Percentiles rank a stretch among this genome's conserved stretches.
phyloP scores from a whole-genome alignment of 192 early-diverging fungal genomes.

The Podila verticillata region DNA sequence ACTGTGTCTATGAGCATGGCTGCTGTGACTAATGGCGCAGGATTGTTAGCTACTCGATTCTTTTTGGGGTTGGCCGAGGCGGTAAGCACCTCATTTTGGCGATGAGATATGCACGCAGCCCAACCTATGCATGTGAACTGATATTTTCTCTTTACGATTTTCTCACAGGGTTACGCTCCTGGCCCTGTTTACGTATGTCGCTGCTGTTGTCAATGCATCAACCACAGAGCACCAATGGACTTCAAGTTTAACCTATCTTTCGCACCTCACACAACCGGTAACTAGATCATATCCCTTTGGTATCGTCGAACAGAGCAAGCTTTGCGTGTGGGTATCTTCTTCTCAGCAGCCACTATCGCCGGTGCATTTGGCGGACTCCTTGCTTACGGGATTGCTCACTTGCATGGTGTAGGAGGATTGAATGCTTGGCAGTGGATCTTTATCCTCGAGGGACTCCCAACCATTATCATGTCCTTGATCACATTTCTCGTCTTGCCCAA shows the following conservation, averaged over 20 bases:
- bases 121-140: not conserved
- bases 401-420: slow-evolving; percentile 54
- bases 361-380: slow-evolving; percentile 66
- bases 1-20: slow-evolving; percentile 6
- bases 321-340: slow-evolving; percentile 58
- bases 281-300: slow-evolving; percentile 53
- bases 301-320: slow-evolving; percentile 60
- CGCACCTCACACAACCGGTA: not conserved
- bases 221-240: not conserved
- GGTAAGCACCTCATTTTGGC: slow-evolving; percentile 3
- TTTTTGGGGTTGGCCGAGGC: slow-evolving; percentile 62
- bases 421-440: slow-evolving; percentile 66
- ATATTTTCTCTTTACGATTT: not conserved
- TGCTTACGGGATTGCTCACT: slow-evolving; percentile 62
- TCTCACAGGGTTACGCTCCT: slow-evolving; percentile 1
- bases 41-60: slow-evolving; percentile 56
- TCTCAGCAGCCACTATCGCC: slow-evolving; percentile 52
- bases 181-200: slow-evolving; percentile 6
- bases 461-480: slow-evolving; percentile 18
- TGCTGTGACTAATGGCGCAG: slow-evolving; percentile 23
- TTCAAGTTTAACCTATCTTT: slow-evolving; percentile 41
- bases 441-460: slow-evolving; percentile 63
- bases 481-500: slow-evolving; percentile 52
- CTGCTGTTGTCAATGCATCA: not conserved
- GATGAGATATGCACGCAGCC: not conserved